These are phyloP conservation scores for Kodamaea nitidulidarum DNA, from an alignment of 805 yeast genomes.

Conservation along the genomic window DNA sequence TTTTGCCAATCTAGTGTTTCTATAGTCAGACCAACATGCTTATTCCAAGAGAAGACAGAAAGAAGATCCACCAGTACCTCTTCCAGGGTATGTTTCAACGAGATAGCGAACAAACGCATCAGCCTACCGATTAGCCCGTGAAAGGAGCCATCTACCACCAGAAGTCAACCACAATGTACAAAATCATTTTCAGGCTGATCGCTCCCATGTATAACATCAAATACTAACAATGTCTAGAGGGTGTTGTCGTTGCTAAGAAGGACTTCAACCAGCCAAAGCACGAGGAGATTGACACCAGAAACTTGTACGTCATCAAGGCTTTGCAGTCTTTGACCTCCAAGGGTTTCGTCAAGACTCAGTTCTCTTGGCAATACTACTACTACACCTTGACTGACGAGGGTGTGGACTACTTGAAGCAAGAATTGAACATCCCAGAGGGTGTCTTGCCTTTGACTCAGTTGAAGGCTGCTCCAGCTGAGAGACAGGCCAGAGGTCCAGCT, in stretches of 20 bases:
- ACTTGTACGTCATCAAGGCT: constrained; percentile 97
- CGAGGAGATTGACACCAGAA: constrained; percentile 96
- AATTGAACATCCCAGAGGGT: constrained; percentile 98
- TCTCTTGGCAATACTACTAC: constrained; percentile 99
- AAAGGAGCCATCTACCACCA: too few relatives aligned
- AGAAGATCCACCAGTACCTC: constrained; percentile 98
- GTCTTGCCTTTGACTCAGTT: constrained; percentile 98
- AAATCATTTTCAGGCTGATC: neutral
- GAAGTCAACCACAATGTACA: neutral
- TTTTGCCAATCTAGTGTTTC: constrained; percentile 8
- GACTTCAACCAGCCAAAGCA: constrained; percentile 96
- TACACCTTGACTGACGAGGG: constrained; percentile 99
- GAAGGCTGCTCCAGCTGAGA: constrained; percentile 87
- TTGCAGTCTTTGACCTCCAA: constrained; percentile 97
- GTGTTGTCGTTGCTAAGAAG: constrained; percentile 99
- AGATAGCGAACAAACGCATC: constrained; percentile 3
- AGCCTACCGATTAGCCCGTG: too few relatives aligned
- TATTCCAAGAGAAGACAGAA: constrained; percentile 99
- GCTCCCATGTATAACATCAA: neutral
- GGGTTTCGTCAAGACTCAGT: constrained; percentile 99
- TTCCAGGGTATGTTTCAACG: constrained; percentile 79
- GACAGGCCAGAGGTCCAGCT: constrained; percentile 49
- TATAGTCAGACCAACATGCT: constrained; percentile 55
- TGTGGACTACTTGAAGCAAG: constrained; percentile 96
- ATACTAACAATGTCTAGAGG: constrained; percentile 65